These are phyloP conservation scores for Parasitella parasitica DNA, from an alignment of 371 early-diverging fungal species.

Conservation along the genomic window DNA sequence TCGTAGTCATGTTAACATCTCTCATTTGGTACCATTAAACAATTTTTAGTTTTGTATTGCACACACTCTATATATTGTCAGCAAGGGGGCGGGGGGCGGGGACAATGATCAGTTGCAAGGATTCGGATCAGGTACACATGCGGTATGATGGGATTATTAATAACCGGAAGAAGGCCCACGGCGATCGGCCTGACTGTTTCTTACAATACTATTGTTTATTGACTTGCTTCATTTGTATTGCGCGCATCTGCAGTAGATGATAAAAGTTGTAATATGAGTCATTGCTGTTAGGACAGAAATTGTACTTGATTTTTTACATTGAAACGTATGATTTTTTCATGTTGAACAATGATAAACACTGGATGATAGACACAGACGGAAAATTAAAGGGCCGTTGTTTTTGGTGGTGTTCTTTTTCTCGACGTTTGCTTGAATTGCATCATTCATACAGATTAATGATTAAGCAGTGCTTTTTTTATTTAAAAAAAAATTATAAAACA, in stretches of 20 bases:
- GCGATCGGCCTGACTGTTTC: not conserved
- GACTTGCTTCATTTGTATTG: not conserved
- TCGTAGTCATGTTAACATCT: constrained; percentile 67
- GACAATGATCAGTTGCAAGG: not conserved
- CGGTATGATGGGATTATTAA: not conserved
- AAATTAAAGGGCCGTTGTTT: not conserved
- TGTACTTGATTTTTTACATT: not conserved
- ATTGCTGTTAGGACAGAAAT: too few species aligned
- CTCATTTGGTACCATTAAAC: constrained; percentile 63
- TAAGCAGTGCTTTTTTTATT: not conserved
- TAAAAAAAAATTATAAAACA: too few species aligned
- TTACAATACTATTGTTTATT: too few species aligned
- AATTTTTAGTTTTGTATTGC: constrained; percentile 52
- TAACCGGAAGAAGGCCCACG: not conserved
- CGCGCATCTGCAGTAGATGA: not conserved
- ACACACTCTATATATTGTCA: not conserved
- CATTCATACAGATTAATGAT: not conserved
- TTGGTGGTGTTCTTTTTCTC: not conserved
- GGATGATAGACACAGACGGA: not conserved
- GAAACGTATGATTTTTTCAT: not conserved
- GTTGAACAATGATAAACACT: not conserved
- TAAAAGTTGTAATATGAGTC: too few species aligned
- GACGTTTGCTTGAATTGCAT: not conserved
- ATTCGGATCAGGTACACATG: not conserved
- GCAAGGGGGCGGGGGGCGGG: not conserved